Base-by-base conservation (phyloP, 352 stramenopile genomes). In the Phytophthora pluvialis region DNA sequence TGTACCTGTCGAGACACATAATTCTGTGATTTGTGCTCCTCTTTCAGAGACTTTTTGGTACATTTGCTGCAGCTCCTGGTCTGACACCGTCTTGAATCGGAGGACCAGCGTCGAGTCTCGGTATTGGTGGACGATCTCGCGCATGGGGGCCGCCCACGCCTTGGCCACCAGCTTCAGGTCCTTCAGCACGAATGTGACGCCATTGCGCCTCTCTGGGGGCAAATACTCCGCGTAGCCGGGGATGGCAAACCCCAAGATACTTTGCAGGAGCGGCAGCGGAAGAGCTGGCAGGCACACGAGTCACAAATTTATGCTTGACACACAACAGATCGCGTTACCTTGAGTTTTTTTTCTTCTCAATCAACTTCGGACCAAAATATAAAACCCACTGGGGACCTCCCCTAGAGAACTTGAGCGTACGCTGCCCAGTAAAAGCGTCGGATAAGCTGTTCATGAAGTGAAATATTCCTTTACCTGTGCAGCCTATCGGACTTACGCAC, bases 181-280 rank as follows among this genome's bases (percentile, higher is more conserved):
- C 47, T 55, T 57, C 25, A 81, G 51, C 5, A 21, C 12, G 3
- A 36, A 39, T 7, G 21, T 42, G 5, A 44, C 33, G 32, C 48
- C n/a, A 15, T 36, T 43, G 11, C 54, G 36, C 25, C 18, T 33
- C 0, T 21, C 21, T 1, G 50, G 51, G 31, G 36, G 16, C 4
- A 60, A 25, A 15, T 60, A 42, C 2, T 68, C 45, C 4, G 31
- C 44, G 44, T 55, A 66, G 13, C 64, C 70, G 8, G 59, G 52
- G n/a, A 76, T 44, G 2, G 63, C 66, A 50, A 73, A 73, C 44
- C 40, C 55, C 57, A 81, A 32, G 15, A 79, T 45, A n/a, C 40
- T 42, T n/a, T 63, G 39, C 45, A 75, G 57, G 25, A 81, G 39
- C 43, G 70, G 62, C 33, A 62, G 8, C 10, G 54, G 54, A 18